Base-by-base conservation (phyloP, 768 basidiomycete species). In the Leccinum sublutescens region DNA sequence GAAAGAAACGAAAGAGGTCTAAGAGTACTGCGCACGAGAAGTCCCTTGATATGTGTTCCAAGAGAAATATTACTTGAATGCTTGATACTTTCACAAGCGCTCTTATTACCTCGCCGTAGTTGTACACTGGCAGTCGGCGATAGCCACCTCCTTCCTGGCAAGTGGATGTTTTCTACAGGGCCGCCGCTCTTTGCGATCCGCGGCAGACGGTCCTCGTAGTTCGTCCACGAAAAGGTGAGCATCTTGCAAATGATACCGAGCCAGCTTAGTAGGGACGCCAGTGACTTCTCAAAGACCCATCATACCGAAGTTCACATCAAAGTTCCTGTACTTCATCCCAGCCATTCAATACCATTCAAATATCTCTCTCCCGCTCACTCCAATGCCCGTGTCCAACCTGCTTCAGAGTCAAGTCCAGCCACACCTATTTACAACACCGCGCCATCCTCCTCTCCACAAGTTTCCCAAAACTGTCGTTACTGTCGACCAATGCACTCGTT, bases 31-130 rank as follows among this genome's bases (percentile, higher is more conserved):
- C 27, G 27, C 27, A 27, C 27, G 27, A 27, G 27, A 27, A 27
- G 31, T 51, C 58, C 10, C 50, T 54, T 53, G 59, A 57, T 54
- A 55, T 52, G 14, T 50, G n/a, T 95, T 98, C 68, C 93, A 96
- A 77, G 93, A 95, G 68, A 99, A 98, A 70, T 95, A 98, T 69
- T 92, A 93, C 63, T 78, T 94, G 58, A 88, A 95, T 68, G 83
- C 86, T 8, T 85, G 97, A 11, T 94, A 89, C 71, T 95, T 96
- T 70, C 89, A 95, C 70, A 98, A 98, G 70, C 81, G 92, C 40
- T 87, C 93, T 0, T 94, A 89, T 70, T 99, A 93, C 74, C 82
- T 98, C 19, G 89, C 94, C 7, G 83, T 82, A 4, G 76, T 98
- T 50, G 90, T 91, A 2, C 78, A 82, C 7, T 82, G 27, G 27